Base-by-base conservation (phyloP, 106 monocot species). In the Vanilla planifolia region DNA sequence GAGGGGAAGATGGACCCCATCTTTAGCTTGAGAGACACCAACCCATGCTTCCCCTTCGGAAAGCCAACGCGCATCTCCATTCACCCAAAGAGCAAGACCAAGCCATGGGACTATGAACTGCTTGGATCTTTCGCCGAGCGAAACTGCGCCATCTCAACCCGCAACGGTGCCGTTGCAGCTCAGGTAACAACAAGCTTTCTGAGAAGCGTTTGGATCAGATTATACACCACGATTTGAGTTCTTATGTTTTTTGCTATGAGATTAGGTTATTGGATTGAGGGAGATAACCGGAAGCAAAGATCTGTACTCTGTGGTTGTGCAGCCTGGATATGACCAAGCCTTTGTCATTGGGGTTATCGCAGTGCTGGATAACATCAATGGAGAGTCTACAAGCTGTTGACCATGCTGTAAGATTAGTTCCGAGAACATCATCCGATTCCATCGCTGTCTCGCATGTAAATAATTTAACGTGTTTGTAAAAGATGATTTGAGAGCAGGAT, bases 71-170 rank as follows among this genome's bases (percentile, higher is more conserved):
- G 43, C 56, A 75, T 93, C 19, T 75, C 61, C 2, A 21, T 79
- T 3, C 81, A 81, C 14, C 64, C 73, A 17, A 84, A 71, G 19
- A 68, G 61, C 8, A 33, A 23, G 0, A 69, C 57, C 64, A 81
- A 63, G 27, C 58, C 67, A 16, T 79, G 88, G 73, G 78, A 88
- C 52, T 93, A 76, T 37, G 84, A 84, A 44, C 65, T 85, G 26
- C 55, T 26, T 13, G 92, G 92, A 21, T 93, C 88, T 0, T 93
- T 93, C 66, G 14, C 16, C 33, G 68, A 79, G 11, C 75, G 72
- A 16, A 27, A 66, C 47, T 93, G 92, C 57, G 56, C 77, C 51
- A 61, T 93, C 33, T 75, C 42, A 13, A 76, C 73, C 41, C 45
- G 79, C 21, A 53, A 60, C 16, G 92, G 92, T 2, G 66, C 73